Evolutionary conservation across 257 asterid species (phyloP).

Genomic region (Solanum virginianum): DNA sequence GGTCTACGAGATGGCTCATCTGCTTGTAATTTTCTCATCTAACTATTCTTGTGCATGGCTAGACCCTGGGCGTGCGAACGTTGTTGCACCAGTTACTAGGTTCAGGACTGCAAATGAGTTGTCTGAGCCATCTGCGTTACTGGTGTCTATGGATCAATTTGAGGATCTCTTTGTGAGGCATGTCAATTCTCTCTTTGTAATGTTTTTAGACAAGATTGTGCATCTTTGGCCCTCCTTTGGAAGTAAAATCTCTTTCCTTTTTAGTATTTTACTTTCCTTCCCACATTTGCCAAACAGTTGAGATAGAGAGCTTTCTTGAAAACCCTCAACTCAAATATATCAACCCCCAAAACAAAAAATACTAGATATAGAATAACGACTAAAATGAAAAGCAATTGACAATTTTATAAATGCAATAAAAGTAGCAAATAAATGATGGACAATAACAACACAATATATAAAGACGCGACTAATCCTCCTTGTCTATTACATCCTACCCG

Average conservation of each 20-base stretch:
- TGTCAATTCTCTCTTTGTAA: conserved; percentile 9
- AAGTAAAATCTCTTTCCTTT: background rate
- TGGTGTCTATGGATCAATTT: conserved; percentile 64
- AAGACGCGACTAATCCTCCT: no score
- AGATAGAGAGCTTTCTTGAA: no score
- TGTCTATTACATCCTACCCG: no score
- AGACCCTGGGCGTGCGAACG: conserved; percentile 90
- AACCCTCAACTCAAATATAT: no score
- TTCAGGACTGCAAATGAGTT: conserved; percentile 38
- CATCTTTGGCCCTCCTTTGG: background rate
- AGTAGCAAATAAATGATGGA: no score
- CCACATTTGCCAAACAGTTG: background rate
- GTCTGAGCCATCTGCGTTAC: conserved; percentile 44
- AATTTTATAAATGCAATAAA: no score
- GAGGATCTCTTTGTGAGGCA: conserved; percentile 69
- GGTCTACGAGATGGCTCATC: background rate
- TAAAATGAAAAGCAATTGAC: no score
- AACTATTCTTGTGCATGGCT: conserved; percentile 11
- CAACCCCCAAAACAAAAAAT: no score
- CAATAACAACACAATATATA: no score
- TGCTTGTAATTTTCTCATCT: conserved; percentile 4
- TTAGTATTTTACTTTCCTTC: background rate
- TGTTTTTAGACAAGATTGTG: background rate
- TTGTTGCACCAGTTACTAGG: conserved; percentile 68
- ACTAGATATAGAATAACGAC: no score